phyloP scores from a whole-genome alignment of 495 filamentous ascomycete genomes.

The Neurospora sp. region DNA sequence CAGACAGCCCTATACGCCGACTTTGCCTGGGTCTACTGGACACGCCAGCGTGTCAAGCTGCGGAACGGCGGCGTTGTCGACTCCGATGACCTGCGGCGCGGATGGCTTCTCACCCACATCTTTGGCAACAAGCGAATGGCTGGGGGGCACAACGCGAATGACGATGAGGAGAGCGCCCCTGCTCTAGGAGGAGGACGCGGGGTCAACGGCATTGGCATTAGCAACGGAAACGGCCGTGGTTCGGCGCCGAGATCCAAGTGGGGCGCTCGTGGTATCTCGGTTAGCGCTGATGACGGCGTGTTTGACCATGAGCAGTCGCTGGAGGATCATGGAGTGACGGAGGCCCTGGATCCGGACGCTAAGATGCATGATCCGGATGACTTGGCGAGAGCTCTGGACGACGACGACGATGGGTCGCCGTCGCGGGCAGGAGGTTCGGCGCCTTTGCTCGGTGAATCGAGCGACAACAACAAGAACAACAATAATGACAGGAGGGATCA shows the following conservation, averaged over 20 bases:
- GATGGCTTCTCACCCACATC: constrained; percentile 58
- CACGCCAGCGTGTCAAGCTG: constrained; percentile 87
- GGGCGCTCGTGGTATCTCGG: constrained; percentile 69
- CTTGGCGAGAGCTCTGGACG: constrained; percentile 40
- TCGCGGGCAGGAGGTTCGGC: constrained; percentile 1
- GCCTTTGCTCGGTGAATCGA: constrained; percentile 9
- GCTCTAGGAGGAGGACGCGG: constrained; percentile 28
- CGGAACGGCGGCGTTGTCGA: constrained; percentile 88
- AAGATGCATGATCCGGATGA: constrained; percentile 50
- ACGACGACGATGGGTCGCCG: constrained; percentile 30
- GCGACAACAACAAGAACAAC: not conserved
- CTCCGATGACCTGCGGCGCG: constrained; percentile 72
- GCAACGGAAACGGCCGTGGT: constrained; percentile 15
- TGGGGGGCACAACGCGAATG: constrained; percentile 14
- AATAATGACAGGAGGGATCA: not conserved
- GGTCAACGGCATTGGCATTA: constrained; percentile 1
- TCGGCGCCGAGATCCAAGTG: constrained; percentile 43
- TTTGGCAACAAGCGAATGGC: constrained; percentile 40
- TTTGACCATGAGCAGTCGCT: constrained; percentile 38
- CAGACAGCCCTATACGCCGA: constrained; percentile 90
- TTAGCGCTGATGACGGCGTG: constrained; percentile 69
- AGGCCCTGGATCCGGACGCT: constrained; percentile 39
- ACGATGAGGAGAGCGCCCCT: constrained; percentile 42
- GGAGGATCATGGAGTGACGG: constrained; percentile 26
- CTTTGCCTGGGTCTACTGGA: constrained; percentile 96